A percentile compares a stretch with the other conserved stretches of the same genome.
Conservation (phyloP, 2,329 filamentous ascomycete genomes). For the Exophiala xenobiotica region DNA sequence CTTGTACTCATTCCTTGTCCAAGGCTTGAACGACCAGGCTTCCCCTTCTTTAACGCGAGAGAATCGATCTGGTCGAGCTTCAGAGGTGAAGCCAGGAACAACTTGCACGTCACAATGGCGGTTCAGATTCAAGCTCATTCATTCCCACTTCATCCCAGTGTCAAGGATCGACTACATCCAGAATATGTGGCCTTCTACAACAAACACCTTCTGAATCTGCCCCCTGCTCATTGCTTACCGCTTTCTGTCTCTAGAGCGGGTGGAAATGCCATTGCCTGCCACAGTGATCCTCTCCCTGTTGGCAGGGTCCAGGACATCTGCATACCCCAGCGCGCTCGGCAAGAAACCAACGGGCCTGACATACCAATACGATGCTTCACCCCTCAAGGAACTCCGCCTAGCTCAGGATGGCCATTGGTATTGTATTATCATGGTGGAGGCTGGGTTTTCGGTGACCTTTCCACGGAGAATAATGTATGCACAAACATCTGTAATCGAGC, state of each 20-base stretch:
- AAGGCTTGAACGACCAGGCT: background rate
- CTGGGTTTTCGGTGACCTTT: conserved; percentile 58
- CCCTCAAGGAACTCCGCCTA: conserved; percentile 40
- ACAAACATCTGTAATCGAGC: conserved; percentile 53
- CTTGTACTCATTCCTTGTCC: no score
- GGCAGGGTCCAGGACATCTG: conserved; percentile 48
- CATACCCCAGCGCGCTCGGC: conserved; percentile 38
- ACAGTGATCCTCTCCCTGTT: conserved; percentile 50
- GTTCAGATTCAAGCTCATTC: conserved; percentile 35
- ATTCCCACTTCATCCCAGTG: conserved; percentile 51
- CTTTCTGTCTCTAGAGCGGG: conserved; percentile 52
- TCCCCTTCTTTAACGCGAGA: conserved; percentile 1
- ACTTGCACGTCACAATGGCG: conserved; percentile 14
- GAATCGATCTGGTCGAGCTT: background rate
- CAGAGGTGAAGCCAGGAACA: conserved; percentile 1
- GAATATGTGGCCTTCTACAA: conserved; percentile 57
- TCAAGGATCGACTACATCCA: conserved; percentile 47
- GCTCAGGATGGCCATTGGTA: conserved; percentile 54
- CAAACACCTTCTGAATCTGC: conserved; percentile 49
- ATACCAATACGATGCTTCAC: conserved; percentile 54
- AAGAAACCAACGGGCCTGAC: conserved; percentile 48
- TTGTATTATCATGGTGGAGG: conserved; percentile 60
- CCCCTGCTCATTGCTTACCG: conserved; percentile 57
- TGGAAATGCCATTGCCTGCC: conserved; percentile 54
- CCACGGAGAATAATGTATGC: conserved; percentile 58